Evolutionary conservation across 2,329 filamentous ascomycete species (phyloP).

Genomic region (Xylaria arbuscula): DNA sequence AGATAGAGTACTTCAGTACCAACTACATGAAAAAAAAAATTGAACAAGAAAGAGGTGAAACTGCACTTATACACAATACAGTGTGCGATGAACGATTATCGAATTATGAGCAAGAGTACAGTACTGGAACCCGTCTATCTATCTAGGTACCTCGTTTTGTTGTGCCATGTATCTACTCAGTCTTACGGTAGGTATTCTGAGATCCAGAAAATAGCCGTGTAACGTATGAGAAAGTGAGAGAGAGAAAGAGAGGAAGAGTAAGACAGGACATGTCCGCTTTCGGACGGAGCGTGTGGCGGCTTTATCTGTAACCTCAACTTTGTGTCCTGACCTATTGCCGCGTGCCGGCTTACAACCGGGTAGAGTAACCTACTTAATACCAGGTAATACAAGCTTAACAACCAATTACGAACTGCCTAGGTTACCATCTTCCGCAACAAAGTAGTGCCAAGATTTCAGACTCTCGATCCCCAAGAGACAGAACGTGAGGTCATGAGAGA

Average conservation of each 20-base stretch:
- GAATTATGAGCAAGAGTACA: no score
- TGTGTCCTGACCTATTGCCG: background rate
- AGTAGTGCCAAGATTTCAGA: background rate
- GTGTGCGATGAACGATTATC: no score
- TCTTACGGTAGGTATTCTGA: no score
- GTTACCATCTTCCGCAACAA: background rate
- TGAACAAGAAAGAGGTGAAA: no score
- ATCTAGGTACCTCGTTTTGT: no score
- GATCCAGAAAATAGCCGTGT: no score
- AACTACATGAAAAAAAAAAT: no score
- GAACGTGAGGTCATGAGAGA: background rate
- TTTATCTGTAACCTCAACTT: no score
- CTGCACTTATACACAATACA: no score
- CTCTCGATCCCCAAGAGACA: background rate
- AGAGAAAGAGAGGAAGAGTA: background rate
- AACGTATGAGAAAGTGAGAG: background rate
- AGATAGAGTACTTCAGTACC: background rate
- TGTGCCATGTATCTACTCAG: no score
- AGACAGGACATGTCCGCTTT: background rate
- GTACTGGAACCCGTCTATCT: no score
- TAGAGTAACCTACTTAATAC: background rate
- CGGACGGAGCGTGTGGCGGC: background rate
- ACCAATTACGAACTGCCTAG: background rate
- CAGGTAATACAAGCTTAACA: background rate
- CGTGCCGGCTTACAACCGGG: background rate